Conservation (phyloP, 2,329 filamentous ascomycete species). For the Aspergillus unguis region DNA sequence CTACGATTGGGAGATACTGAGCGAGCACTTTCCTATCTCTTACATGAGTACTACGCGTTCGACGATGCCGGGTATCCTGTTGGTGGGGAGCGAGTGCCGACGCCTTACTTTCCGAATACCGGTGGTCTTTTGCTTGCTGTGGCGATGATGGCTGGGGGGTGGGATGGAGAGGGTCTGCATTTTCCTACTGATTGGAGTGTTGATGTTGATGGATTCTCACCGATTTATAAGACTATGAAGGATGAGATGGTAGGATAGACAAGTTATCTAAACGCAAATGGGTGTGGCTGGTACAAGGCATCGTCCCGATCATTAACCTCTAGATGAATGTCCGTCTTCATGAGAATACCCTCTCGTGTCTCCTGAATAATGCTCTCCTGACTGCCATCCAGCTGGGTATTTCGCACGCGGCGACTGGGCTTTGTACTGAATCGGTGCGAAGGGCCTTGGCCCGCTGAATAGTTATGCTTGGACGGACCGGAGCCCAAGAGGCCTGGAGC, state of each 20-base stretch:
- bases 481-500: constrained; percentile 6
- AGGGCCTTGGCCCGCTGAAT: too few species aligned
- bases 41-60: constrained; percentile 53
- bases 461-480: too few species aligned
- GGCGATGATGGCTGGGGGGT: constrained; percentile 58
- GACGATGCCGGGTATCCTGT: constrained; percentile 57
- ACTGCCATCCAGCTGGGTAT: too few species aligned
- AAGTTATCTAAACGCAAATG: too few species aligned
- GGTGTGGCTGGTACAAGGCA: too few species aligned
- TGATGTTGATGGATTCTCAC: not conserved
- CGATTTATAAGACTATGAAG: not conserved
- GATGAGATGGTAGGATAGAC: too few species aligned
- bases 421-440: too few species aligned
- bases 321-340: constrained; percentile 14
- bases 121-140: constrained; percentile 51
- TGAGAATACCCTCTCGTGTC: constrained; percentile 7
- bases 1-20: constrained; percentile 43
- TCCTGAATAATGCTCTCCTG: not conserved
- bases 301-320: not conserved
- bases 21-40: constrained; percentile 41
- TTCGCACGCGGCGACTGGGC: too few species aligned
- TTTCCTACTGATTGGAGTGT: not conserved
- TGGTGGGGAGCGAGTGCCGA: constrained; percentile 50
- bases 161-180: constrained; percentile 38
- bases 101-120: constrained; percentile 56